Evolutionary conservation across 768 basidiomycete genomes (phyloP), one percentile per base, ranked within the genome.

Genomic region (Baorangia bicolor): DNA sequence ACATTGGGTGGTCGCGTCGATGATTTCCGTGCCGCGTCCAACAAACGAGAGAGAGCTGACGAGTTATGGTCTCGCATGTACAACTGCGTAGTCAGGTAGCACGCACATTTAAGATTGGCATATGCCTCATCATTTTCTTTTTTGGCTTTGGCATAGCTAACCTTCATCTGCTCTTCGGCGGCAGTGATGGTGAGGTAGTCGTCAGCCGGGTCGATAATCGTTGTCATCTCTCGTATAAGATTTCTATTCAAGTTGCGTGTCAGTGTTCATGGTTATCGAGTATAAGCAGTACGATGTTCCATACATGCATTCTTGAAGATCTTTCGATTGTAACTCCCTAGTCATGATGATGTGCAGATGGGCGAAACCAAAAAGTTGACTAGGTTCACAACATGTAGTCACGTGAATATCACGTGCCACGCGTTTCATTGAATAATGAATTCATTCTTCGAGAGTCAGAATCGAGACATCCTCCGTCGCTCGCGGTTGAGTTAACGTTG

Each of bases 151-250:
- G 78, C 74, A 56, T 86, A 82, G 11, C 82, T 82, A 8, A 77
- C 62, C 14, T 79, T 79, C 66, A 90, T 84, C 59, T 80, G 84
- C 55, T 90, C 84, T 61, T 92, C 88, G 9, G 88, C 85, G 8
- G 80, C 82, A 16, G 85, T 83, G 46, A 92, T 88, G 13, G 87
- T 86, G 54, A 87, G 73, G 66, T 84, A 90, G 69, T 92, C 90
- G 50, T 90, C 88, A 40, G 87, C 85, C 12, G 88, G 87, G 63
- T 89, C 85, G 51, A 92, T 88, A 54, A 90, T 84, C 4, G 81
- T 78, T 31, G 81, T 74, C 81, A 91, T 88, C 56, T 84, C 85
- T 59, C 78, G 79, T 43, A 90, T 83, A 18, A 86, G 81, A 60
- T 85, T 84, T 46, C 88, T 90, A 57, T 34, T 44, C 34, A 14